A percentile compares a stretch with the other conserved stretches of the same genome.
These are phyloP conservation scores for Xylariaceae sp. DNA, from an alignment of 2,329 filamentous ascomycete species.

Conservation along the genomic window DNA sequence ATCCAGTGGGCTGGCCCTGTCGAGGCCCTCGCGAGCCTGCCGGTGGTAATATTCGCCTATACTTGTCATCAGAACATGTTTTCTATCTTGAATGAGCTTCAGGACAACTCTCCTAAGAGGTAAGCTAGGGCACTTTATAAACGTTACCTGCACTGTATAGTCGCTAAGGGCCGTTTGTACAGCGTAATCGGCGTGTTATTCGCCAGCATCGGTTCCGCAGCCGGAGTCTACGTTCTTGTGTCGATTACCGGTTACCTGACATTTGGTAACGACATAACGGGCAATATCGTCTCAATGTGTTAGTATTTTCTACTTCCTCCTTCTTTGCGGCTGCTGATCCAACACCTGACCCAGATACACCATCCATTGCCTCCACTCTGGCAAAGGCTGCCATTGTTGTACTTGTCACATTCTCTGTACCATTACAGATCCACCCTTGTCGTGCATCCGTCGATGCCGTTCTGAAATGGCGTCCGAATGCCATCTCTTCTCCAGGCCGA, in stretches of 20 bases:
- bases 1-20: constrained; percentile 76
- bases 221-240: constrained; percentile 80
- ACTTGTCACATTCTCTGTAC: constrained; percentile 93
- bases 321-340: constrained; percentile 3
- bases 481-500: constrained; percentile 35
- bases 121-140: constrained; percentile 20
- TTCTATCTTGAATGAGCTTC: constrained; percentile 92
- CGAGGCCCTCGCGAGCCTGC: constrained; percentile 75
- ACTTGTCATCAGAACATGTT: constrained; percentile 99
- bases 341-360: constrained; percentile 45
- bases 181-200: constrained; percentile 74
- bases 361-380: constrained; percentile 79
- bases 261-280: constrained; percentile 81
- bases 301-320: constrained; percentile 34
- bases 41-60: constrained; percentile 97
- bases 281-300: constrained; percentile 94
- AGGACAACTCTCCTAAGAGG: constrained; percentile 67
- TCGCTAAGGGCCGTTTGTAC: constrained; percentile 24
- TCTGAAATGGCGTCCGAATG: constrained; percentile 77
- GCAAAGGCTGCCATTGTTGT: constrained; percentile 93
- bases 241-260: constrained; percentile 94
- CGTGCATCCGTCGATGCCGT: constrained; percentile 92
- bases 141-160: too few species aligned
- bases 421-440: constrained; percentile 91
- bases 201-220: constrained; percentile 83